Evolutionary conservation across 345 rosid species (phyloP).

Genomic region (Luvunga scandens): DNA sequence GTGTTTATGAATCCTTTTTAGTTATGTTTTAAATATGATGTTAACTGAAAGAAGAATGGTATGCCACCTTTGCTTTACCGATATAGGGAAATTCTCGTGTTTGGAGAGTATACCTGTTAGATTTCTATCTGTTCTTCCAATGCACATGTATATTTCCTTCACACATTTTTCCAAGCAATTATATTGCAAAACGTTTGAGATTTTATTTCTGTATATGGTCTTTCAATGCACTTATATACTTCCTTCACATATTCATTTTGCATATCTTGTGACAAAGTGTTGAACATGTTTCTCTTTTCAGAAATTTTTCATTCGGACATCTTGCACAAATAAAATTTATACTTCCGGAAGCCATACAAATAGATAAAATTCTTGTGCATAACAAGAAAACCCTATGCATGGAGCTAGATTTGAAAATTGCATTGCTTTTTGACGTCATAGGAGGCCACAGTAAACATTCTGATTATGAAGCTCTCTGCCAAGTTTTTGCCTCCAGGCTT

Average conservation of each 20-base stretch:
- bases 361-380: constrained; percentile 42
- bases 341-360: constrained; percentile 44
- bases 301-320: constrained; percentile 33
- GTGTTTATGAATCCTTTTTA: background rate
- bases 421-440: constrained; percentile 30
- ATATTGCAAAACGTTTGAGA: background rate
- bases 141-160: background rate
- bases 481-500: constrained; percentile 38
- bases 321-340: constrained; percentile 47
- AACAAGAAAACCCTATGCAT: constrained; percentile 43
- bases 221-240: too few species aligned
- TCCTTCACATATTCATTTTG: background rate
- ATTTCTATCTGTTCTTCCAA: background rate
- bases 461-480: constrained; percentile 31
- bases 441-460: constrained; percentile 38
- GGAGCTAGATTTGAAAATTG: constrained; percentile 42
- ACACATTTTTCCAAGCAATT: background rate
- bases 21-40: background rate
- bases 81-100: too few species aligned
- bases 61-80: background rate
- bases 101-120: background rate
- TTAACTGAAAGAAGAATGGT: background rate
- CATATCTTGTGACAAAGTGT: background rate
- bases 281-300: constrained; percentile 16
- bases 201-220: background rate